Evolutionary conservation across 441 rosid species (phyloP).

Genomic region (Eruca vesicaria): DNA sequence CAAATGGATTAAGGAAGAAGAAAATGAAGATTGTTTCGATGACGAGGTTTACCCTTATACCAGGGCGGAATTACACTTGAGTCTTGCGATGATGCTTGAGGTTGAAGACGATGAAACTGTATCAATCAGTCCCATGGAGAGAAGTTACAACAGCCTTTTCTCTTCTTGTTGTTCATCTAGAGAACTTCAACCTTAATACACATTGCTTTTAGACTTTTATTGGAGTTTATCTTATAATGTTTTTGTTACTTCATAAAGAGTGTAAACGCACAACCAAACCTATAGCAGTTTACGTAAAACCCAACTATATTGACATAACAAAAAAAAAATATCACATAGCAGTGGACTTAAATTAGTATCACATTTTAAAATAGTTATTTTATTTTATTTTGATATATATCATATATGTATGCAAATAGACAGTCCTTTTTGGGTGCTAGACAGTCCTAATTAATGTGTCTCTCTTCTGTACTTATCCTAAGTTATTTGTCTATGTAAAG

Average conservation of each 20-base stretch:
- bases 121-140: slow-evolving; percentile 61
- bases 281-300: not conserved
- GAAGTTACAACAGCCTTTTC: slow-evolving; percentile 36
- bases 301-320: not conserved
- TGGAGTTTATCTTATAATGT: not conserved
- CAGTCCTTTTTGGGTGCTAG: not conserved
- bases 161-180: slow-evolving; percentile 56
- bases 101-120: slow-evolving; percentile 47
- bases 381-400: no score
- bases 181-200: slow-evolving; percentile 19
- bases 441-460: not conserved
- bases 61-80: slow-evolving; percentile 49
- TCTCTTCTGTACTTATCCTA: not conserved
- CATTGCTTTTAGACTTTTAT: not conserved
- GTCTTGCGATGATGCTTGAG: slow-evolving; percentile 62
- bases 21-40: slow-evolving; percentile 43
- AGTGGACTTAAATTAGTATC: not conserved
- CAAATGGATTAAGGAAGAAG: slow-evolving; percentile 17
- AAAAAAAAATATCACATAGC: not conserved
- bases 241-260: not conserved
- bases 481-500: not conserved
- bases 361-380: not conserved
- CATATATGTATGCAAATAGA: no score
- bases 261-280: not conserved
- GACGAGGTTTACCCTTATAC: slow-evolving; percentile 80